A percentile compares a stretch with the other conserved stretches of the same genome.
These are phyloP conservation scores for Hyphopichia pseudoburtonii DNA, from an alignment of 1,139 yeast genomes.

Conservation along the genomic window DNA sequence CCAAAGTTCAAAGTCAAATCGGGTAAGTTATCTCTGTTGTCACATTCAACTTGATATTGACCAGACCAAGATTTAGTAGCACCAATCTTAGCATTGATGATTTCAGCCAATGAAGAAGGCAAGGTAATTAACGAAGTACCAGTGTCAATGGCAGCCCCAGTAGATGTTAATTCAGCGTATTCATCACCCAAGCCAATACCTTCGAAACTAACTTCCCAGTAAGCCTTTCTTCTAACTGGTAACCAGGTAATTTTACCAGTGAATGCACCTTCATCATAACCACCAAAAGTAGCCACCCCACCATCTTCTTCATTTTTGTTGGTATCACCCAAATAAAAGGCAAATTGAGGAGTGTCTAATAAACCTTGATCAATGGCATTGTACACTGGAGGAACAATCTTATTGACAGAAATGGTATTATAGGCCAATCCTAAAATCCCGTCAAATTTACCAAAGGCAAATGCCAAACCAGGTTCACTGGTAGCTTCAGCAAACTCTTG, in stretches of 20 bases:
- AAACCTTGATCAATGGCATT: conserved; percentile 81
- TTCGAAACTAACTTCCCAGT: conserved; percentile 96
- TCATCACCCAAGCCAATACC: conserved; percentile 91
- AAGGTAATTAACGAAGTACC: conserved; percentile 95
- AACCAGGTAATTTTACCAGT: conserved; percentile 87
- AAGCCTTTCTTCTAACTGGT: conserved; percentile 98
- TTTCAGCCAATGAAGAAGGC: conserved; percentile 94
- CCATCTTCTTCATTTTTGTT: conserved; percentile 66
- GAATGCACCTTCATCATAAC: conserved; percentile 73
- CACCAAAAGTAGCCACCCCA: conserved; percentile 94
- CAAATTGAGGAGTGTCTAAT: conserved; percentile 80
- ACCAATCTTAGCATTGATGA: conserved; percentile 91
- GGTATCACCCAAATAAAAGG: conserved; percentile 85
- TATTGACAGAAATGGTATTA: conserved; percentile 83
- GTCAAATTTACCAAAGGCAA: conserved; percentile 97
- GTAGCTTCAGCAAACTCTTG: conserved; percentile 98
- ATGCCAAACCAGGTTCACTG: conserved; percentile 94
- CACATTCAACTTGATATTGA: conserved; percentile 92
- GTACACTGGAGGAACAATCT: conserved; percentile 89
- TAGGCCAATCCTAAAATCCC: conserved; percentile 95
- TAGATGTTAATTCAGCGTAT: conserved; percentile 72
- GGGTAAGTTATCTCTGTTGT: conserved; percentile 75
- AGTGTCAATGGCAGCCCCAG: conserved; percentile 98
- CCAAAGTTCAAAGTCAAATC: conserved; percentile 86
- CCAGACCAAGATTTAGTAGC: conserved; percentile 98